These are phyloP conservation scores for Hymenoscyphus salicellus DNA, from an alignment of 2,329 filamentous ascomycete genomes.

Conservation along the genomic window DNA sequence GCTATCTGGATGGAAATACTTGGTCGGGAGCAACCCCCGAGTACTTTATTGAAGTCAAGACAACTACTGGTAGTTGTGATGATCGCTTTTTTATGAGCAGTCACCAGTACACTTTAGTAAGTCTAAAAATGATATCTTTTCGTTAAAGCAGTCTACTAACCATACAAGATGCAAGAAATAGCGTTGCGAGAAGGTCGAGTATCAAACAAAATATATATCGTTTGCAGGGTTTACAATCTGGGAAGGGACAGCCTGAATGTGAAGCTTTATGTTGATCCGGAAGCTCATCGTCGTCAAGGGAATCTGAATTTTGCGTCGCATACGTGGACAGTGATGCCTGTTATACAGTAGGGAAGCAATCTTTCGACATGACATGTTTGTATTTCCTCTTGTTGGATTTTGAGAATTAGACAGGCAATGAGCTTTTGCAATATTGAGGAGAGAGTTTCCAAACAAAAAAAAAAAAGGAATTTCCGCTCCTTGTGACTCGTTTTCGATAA, in stretches of 20 bases:
- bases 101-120: conserved; percentile 43
- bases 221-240: conserved; percentile 43
- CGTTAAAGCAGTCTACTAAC: conserved; percentile 2
- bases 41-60: conserved; percentile 53
- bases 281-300: conserved; percentile 27
- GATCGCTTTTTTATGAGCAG: conserved; percentile 49
- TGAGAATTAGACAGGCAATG: no score
- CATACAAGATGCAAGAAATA: conserved; percentile 9
- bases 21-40: conserved; percentile 36
- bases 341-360: background rate
- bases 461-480: no score
- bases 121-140: conserved; percentile 16
- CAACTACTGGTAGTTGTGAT: conserved; percentile 40
- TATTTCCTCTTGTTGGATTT: no score
- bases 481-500: no score
- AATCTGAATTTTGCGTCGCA: conserved; percentile 26
- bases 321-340: conserved; percentile 23
- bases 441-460: no score
- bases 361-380: no score
- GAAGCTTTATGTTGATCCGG: conserved; percentile 42
- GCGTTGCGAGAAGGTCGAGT: conserved; percentile 28
- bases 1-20: background rate
- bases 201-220: conserved; percentile 38
- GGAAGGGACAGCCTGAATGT: conserved; percentile 34
- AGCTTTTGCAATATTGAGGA: no score